These are phyloP conservation scores for Ulmus americana DNA, from an alignment of 331 rosid species.

Conservation along the genomic window DNA sequence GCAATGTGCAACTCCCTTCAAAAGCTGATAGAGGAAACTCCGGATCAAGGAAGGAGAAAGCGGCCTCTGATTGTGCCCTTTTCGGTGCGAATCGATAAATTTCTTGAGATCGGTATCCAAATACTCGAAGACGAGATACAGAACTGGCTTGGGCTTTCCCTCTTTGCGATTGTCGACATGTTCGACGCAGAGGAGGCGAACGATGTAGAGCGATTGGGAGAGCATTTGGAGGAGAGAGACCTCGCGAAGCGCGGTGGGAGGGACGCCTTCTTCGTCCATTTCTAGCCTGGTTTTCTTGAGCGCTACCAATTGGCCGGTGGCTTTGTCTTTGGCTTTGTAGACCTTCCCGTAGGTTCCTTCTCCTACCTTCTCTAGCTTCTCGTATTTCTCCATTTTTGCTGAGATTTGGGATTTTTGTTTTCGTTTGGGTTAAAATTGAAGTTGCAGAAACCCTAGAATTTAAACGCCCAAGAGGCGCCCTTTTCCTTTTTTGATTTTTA, in stretches of 20 bases:
- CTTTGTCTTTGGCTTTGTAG: slow-evolving; percentile 79
- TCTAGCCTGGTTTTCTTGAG: slow-evolving; percentile 81
- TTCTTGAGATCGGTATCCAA: slow-evolving; percentile 92
- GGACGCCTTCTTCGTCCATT: slow-evolving; percentile 94
- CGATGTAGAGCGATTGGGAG: slow-evolving; percentile 87
- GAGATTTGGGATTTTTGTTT: not conserved
- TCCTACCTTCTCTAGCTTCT: slow-evolving; percentile 92
- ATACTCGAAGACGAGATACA: slow-evolving; percentile 83
- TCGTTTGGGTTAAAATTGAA: not conserved
- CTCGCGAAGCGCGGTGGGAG: slow-evolving; percentile 86
- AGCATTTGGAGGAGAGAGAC: slow-evolving; percentile 93
- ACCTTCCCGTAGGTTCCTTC: slow-evolving; percentile 97
- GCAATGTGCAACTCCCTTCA: slow-evolving; percentile 90
- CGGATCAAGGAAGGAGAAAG: slow-evolving; percentile 45
- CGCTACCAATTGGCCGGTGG: slow-evolving; percentile 73
- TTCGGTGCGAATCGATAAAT: slow-evolving; percentile 75
- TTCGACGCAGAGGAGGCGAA: slow-evolving; percentile 79
- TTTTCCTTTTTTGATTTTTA: not conserved
- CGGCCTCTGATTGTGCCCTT: slow-evolving; percentile 53
- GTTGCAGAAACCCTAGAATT: slow-evolving; percentile 15
- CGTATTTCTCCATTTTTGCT: slow-evolving; percentile 68
- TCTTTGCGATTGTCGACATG: slow-evolving; percentile 53
- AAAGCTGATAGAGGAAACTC: slow-evolving; percentile 79
- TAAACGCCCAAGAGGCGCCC: not conserved
- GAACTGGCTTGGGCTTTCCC: slow-evolving; percentile 66